Evolutionary conservation across 768 basidiomycete species (phyloP), one percentile per base, ranked within the genome.

Genomic region (Rhodotorula sphaerocarpa): DNA sequence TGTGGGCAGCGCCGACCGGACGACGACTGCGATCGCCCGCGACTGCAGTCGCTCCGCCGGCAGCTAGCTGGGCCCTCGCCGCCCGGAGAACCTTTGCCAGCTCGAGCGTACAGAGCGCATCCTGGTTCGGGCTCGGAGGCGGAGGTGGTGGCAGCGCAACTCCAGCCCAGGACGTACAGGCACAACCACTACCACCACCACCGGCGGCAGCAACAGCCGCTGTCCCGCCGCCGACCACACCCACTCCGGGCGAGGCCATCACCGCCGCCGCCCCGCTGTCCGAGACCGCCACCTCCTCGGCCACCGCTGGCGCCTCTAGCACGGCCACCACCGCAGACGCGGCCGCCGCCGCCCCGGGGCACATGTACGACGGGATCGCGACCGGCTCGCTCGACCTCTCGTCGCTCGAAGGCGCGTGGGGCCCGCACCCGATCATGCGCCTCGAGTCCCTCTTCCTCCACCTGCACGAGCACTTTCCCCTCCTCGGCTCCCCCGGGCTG

Each of bases 401-500:
- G 11, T 33, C 59, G n/a, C 67, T 69, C 57, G 47, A 33, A 23
- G 59, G 63, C 46, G 58, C 67, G 16, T 69, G 60, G 59, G 67
- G 63, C 10, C 63, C 57, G 14, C 67, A 69, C 50, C 67, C 67
- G 18, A 69, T 69, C 54, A 65, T 69, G 63, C 63, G 67, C 47
- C 52, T 69, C 53, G 59, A 69, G 36, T 64, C 63, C 44, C 55
- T 69, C 43, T 65, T 69, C 59, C 57, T 69, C 48, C 59, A 69
- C 57, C 57, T 69, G 7, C 67, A 69, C 63, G 67, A 69, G 43
- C 58, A 55, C 23, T 65, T 69, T 53, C 67, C 67, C 2, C 36
- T 69, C 57, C 56, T 61, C 58, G 59, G 59, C 51, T 82, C 83
- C 0, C 50, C 50, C 21, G 84, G 83, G 42, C 75, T 90, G 62